phyloP scores from a whole-genome alignment of 345 rosid genomes.

The Eucalyptus rudis region DNA sequence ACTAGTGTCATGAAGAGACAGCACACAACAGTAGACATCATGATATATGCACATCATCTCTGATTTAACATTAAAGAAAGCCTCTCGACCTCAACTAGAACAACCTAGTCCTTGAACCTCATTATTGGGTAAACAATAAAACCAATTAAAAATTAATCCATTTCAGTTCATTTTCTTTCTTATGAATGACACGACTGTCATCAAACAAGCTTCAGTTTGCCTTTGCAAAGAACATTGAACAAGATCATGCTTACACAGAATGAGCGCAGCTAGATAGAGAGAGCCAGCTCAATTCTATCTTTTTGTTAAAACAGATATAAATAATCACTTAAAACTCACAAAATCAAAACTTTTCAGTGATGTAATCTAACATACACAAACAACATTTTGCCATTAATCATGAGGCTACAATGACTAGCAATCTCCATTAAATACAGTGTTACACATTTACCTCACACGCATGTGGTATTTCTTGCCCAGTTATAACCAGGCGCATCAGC shows the following conservation, averaged over 20 bases:
- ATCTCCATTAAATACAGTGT: neutral
- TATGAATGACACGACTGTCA: neutral
- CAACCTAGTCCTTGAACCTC: neutral
- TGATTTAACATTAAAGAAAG: neutral
- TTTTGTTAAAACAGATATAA: neutral
- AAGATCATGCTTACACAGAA: neutral
- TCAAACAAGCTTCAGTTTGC: neutral
- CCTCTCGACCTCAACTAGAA: neutral
- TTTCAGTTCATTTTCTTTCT: neutral
- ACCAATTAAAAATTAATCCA: neutral
- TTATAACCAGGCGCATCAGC: constrained; percentile 95
- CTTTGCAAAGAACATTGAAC: neutral
- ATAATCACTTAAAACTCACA: neutral
- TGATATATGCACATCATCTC: neutral
- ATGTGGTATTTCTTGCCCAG: constrained; percentile 96
- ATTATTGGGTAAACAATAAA: neutral
- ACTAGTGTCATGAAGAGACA: neutral
- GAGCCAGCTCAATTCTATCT: neutral
- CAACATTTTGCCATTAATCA: neutral
- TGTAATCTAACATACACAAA: neutral
- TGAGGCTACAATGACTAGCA: neutral
- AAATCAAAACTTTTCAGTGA: neutral
- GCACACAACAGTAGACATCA: neutral
- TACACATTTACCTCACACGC: constrained; percentile 73
- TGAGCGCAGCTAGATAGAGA: neutral